Conservation (phyloP, 2,329 filamentous ascomycete genomes). For the Talaromyces sp. region DNA sequence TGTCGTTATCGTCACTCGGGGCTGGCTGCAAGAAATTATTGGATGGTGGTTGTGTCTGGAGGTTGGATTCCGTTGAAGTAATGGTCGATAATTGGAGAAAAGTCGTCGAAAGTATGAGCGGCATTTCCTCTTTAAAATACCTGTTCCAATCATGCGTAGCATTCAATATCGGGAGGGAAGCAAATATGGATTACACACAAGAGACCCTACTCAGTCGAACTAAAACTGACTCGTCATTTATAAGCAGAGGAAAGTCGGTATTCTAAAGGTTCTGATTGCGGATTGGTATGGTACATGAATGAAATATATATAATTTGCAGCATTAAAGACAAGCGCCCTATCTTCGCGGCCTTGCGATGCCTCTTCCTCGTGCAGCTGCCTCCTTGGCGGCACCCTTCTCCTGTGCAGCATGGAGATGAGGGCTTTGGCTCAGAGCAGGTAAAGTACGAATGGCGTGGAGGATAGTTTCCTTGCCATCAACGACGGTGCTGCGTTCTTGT, state of each 20-base stretch:
- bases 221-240: too few species aligned
- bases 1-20: neutral
- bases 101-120: neutral
- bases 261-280: slow-evolving; percentile 1
- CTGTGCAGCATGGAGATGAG: slow-evolving; percentile 25
- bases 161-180: neutral
- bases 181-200: neutral
- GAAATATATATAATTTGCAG: neutral
- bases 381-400: slow-evolving; percentile 30
- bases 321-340: neutral
- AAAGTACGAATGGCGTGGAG: slow-evolving; percentile 31
- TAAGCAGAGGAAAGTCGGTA: neutral
- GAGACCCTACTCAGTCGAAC: neutral
- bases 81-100: neutral
- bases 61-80: neutral
- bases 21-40: slow-evolving; percentile 7
- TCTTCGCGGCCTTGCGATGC: slow-evolving; percentile 6
- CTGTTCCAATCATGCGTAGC: neutral
- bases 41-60: neutral
- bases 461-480: slow-evolving; percentile 45
- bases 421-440: slow-evolving; percentile 32
- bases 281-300: slow-evolving; percentile 17
- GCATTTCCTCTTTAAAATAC: neutral
- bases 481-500: slow-evolving; percentile 56
- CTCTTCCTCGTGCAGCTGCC: slow-evolving; percentile 12